These are phyloP conservation scores for Pythium phragmitis DNA, from an alignment of 352 stramenopile genomes.

Conservation along the genomic window DNA sequence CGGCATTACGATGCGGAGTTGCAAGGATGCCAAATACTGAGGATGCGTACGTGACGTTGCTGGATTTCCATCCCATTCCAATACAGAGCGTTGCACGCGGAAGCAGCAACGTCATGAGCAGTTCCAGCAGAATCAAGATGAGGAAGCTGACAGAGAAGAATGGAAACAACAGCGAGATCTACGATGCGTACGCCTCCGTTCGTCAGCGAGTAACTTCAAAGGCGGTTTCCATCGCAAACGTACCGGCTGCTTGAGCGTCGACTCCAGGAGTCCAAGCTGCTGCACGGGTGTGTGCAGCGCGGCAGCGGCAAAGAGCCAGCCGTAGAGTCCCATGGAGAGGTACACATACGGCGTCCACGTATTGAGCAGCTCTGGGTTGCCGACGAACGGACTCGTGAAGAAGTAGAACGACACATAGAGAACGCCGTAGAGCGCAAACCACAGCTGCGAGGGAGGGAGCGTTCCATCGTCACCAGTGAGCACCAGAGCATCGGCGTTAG, in stretches of 20 bases:
- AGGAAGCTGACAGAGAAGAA: slow-evolving; percentile 85
- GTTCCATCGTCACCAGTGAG: neutral
- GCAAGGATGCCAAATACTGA: too few species aligned
- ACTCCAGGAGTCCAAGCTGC: slow-evolving; percentile 67
- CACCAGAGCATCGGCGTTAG: neutral
- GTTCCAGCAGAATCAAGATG: slow-evolving; percentile 70
- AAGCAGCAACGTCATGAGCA: slow-evolving; percentile 65
- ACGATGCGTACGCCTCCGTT: neutral
- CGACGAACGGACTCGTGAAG: slow-evolving; percentile 87
- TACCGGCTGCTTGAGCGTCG: slow-evolving; percentile 84
- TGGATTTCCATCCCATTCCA: slow-evolving; percentile 59
- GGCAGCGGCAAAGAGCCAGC: slow-evolving; percentile 76
- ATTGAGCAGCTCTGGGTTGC: slow-evolving; percentile 80
- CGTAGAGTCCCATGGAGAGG: slow-evolving; percentile 84
- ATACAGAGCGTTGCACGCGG: slow-evolving; percentile 51
- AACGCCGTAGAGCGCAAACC: slow-evolving; percentile 78
- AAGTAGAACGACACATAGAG: slow-evolving; percentile 89
- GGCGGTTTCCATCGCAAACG: slow-evolving; percentile 4
- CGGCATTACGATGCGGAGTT: neutral
- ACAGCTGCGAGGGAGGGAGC: slow-evolving; percentile 40
- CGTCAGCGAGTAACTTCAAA: neutral
- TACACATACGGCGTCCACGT: slow-evolving; percentile 89
- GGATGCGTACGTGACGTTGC: slow-evolving; percentile 61
- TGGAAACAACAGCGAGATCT: slow-evolving; percentile 84
- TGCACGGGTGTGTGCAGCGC: slow-evolving; percentile 75